Base-by-base conservation (phyloP, 495 filamentous ascomycete genomes). In the Xylaria bambusicola region DNA sequence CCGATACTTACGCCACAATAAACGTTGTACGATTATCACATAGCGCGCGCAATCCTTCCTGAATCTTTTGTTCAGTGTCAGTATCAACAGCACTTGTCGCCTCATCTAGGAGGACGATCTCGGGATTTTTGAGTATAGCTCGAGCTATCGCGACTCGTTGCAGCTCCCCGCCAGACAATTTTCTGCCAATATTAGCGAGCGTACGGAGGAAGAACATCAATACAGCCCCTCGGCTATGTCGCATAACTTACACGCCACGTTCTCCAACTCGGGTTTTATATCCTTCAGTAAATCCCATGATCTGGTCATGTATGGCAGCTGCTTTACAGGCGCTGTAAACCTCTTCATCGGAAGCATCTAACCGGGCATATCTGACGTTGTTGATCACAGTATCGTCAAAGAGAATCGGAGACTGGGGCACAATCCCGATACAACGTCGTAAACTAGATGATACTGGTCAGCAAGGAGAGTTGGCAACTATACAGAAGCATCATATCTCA, bases 131-230 rank as follows among this genome's bases (percentile, higher is more conserved):
- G 18, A 84, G 61, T 36, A 84, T 83, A 1, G 78, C 66, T 76
- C 88, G 81, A 18, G 90, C 89, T 71, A 92, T 90, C 1, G 89
- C 84, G n/a, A 93, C 76, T 40, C 89, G 82, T 69, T 92, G 90
- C 42, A 84, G 72, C 70, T 93, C 88, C 6, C 89, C 90, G 12
- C 88, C 88, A 8, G 88, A 91, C 21, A 93, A 74, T 64, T 87
- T 89, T 31, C 71, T 73, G 56, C 12, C n/a, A n/a, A n/a, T 1
- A 29, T 1, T 26, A 55, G 64, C 46, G 61, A 55, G 41, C 9
- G 42, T 15, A 3, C 12, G 13, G 26, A 18, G 6, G 17, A 23
- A 12, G 36, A 2, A 0, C n/a, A n/a, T n/a, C n/a, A n/a, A 27
- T 8, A 17, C 13, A 24, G 31, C 27, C 1, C 33, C 41, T 18